Conservation (phyloP, 2,329 filamentous ascomycete genomes). For the Colletotrichum caudatum region DNA sequence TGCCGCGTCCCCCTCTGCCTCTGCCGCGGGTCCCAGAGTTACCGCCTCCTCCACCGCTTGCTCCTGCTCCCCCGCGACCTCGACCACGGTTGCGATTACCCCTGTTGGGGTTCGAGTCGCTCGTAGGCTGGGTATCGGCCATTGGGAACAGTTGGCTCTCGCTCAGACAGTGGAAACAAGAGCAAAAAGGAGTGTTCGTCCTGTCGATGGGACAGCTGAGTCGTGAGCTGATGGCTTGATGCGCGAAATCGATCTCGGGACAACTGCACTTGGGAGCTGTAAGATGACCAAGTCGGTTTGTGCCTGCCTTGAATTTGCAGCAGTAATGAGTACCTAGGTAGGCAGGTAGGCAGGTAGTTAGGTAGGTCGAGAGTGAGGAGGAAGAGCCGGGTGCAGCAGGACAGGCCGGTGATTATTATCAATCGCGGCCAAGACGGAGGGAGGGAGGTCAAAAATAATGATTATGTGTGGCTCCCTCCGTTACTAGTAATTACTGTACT, state of each 20-base stretch:
- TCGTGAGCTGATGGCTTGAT: background rate
- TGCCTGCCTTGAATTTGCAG: background rate
- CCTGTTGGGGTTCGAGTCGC: constrained; percentile 35
- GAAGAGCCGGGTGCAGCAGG: background rate
- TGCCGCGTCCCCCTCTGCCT: constrained; percentile 39
- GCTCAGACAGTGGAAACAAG: no score
- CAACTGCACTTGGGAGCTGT: background rate
- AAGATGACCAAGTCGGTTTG: background rate
- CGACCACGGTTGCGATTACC: constrained; percentile 40
- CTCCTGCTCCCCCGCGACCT: constrained; percentile 48
- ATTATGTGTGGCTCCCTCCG: constrained; percentile 36
- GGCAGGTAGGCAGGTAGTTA: no score
- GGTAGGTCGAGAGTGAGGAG: background rate
- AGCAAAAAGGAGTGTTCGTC: background rate
- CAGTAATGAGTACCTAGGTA: no score
- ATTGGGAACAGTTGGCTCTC: constrained; percentile 10
- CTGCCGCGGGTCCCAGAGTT: constrained; percentile 29
- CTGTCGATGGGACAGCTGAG: background rate
- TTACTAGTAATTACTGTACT: background rate
- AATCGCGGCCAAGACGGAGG: constrained; percentile 24
- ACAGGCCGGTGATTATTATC: constrained; percentile 20
- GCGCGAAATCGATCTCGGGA: background rate
- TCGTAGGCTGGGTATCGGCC: constrained; percentile 28
- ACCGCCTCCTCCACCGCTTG: constrained; percentile 47
- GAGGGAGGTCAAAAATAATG: constrained; percentile 37